These are phyloP conservation scores for Tulasnella sp. DNA, from an alignment of 768 basidiomycete genomes.

Conservation along the genomic window DNA sequence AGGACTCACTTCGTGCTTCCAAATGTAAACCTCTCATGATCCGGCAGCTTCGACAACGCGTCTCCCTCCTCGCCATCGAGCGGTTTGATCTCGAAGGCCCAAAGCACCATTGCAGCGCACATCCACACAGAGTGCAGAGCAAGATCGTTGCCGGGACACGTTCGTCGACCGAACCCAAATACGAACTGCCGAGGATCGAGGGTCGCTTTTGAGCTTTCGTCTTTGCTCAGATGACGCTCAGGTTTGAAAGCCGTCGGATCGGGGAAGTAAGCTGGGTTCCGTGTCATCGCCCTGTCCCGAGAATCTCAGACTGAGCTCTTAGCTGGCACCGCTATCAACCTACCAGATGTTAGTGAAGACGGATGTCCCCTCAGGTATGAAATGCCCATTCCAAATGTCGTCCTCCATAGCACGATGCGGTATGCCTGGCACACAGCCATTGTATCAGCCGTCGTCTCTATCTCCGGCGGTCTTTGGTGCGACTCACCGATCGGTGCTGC, in stretches of 20 bases:
- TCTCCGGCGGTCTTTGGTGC: background rate
- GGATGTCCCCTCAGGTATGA: background rate
- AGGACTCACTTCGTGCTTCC: background rate
- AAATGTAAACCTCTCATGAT: background rate
- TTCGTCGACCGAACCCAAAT: background rate
- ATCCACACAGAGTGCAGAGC: background rate
- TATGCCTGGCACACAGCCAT: background rate
- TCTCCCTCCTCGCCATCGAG: background rate
- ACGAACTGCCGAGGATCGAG: background rate
- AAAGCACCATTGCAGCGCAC: background rate
- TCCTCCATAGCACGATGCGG: background rate
- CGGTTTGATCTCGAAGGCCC: background rate
- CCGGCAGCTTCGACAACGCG: background rate
- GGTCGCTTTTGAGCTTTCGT: background rate
- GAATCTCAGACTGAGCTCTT: background rate
- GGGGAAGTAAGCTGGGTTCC: background rate
- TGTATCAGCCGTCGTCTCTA: background rate
- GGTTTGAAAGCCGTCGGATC: background rate
- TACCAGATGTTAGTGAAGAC: constrained; percentile 1
- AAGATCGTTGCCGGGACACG: background rate
- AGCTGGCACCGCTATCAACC: background rate
- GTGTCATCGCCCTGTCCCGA: background rate
- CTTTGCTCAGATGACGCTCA: background rate
- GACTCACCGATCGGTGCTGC: background rate
- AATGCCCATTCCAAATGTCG: constrained; percentile 11